Evolutionary conservation across 306 rosid genomes (phyloP).

Genomic region (Gastrolobium bilobum): DNA sequence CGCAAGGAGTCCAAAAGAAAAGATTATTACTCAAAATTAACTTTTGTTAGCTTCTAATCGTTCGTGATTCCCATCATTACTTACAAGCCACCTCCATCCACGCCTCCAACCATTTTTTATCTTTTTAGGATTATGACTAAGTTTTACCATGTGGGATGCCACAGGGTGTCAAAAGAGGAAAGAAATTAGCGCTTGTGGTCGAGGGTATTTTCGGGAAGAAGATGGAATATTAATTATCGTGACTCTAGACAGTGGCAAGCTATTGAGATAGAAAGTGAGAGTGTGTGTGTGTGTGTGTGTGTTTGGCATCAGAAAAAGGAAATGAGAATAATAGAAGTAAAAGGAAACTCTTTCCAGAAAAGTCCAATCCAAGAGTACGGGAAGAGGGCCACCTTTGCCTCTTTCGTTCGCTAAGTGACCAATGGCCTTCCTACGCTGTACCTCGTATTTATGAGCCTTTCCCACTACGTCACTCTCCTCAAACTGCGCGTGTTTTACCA

Average conservation of each 20-base stretch:
- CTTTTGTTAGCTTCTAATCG: conserved; percentile 46
- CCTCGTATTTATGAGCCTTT: conserved; percentile 80
- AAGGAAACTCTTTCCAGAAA: conserved; percentile 78
- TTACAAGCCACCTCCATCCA: conserved; percentile 41
- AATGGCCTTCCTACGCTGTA: conserved; percentile 64
- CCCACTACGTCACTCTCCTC: conserved; percentile 45
- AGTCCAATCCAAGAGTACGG: conserved; percentile 97
- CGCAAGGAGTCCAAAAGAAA: conserved; percentile 56
- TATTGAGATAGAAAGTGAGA: background rate
- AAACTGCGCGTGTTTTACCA: conserved; percentile 45
- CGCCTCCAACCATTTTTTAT: conserved; percentile 30
- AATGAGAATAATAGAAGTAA: conserved; percentile 70
- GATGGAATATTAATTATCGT: background rate
- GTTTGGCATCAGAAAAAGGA: conserved; percentile 63
- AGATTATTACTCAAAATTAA: conserved; percentile 62
- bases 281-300: background rate
- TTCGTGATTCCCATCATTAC: conserved; percentile 52
- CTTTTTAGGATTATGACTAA: conserved; percentile 47
- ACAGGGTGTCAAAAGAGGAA: conserved; percentile 47
- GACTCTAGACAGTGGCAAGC: background rate
- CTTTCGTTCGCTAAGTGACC: conserved; percentile 66
- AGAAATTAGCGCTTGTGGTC: background rate
- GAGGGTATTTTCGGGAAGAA: conserved; percentile 56
- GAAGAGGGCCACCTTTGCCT: conserved; percentile 89
- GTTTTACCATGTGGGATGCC: conserved; percentile 51